Base-by-base conservation (phyloP, 1,284 basidiomycete genomes). In the Boletus hoseneyae region DNA sequence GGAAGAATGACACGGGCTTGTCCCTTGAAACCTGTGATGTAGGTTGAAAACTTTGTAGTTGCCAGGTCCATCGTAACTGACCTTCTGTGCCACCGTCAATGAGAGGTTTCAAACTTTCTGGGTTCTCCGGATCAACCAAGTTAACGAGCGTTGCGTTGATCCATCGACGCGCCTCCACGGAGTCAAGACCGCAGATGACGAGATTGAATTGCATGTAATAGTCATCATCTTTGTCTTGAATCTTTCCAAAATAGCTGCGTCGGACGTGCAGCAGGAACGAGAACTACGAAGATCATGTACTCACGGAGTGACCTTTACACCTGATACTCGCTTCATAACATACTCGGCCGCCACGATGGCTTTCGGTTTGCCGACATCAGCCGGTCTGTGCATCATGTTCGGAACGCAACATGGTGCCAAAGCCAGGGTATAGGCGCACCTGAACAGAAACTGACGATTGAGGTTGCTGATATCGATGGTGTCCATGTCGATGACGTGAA, bases 401-500 rank as follows among this genome's bases (percentile, higher is more conserved):
- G 49, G 29, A 23, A 40, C 23, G 19, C 33, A n/a, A 18, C 18
- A 3, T 41, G 37, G 32, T 13, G 40, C 18, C 3, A 15, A 39
- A 39, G n/a, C 3, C n/a, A 16, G 27, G n/a, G 35, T 44, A 48
- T n/a, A 50, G 4, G 21, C 77, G 47, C 58, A 93, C 94, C 96
- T 81, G 75, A 99, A 99, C 39, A 99, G 76, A 69, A 99, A 99
- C 70, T 99, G 97, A 40, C 97, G 82, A 71, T 99, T 99, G 59
- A 99, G 78, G 66, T 99, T 99, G 63, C 93, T 97, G 62, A 99
- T 92, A 70, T 99, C 97, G 68, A 99, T 99, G 5, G 96, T 98
- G 75, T 99, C 97, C 96, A 99, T 99, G 75, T 99, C 97, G 66
- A 99, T 99, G 58, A 99, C 94, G 74, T 99, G 93, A 55, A 99